A percentile compares a stretch with the other conserved stretches of the same genome.
Conservation (phyloP, 441 rosid species). For the Corymbia calophylla region DNA sequence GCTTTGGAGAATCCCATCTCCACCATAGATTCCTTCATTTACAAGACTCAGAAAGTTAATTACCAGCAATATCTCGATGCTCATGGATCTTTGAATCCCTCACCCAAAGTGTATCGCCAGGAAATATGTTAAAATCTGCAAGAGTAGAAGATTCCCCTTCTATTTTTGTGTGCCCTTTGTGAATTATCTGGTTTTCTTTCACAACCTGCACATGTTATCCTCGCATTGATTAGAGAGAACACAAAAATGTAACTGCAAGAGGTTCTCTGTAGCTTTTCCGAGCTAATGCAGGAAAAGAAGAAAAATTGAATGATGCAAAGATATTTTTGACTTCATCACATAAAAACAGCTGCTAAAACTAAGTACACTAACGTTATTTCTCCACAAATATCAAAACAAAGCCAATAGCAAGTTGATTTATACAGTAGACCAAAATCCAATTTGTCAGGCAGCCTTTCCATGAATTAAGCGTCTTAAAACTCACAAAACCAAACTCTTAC, state of each 20-base stretch:
- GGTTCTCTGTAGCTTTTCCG: neutral
- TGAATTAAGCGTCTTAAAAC: neutral
- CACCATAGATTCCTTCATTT: neutral
- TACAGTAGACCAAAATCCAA: neutral
- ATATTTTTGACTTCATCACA: neutral
- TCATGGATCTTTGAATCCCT: constrained; percentile 94
- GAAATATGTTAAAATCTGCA: constrained; percentile 93
- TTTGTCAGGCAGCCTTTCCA: neutral
- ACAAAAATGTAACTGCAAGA: neutral
- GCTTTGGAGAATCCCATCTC: neutral
- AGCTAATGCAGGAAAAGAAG: neutral
- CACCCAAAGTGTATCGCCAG: constrained; percentile 97
- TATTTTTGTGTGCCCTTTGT: constrained; percentile 70
- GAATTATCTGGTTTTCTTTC: constrained; percentile 93
- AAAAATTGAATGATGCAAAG: neutral
- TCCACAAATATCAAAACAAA: neutral
- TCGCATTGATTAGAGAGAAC: neutral
- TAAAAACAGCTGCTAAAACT: neutral
- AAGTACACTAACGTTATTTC: neutral
- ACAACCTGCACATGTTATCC: constrained; percentile 54
- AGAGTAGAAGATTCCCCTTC: constrained; percentile 92
- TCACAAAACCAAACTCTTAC: neutral
- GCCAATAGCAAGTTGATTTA: neutral
- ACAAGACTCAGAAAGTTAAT: neutral
- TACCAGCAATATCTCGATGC: constrained; percentile 98